phyloP scores from a whole-genome alignment of 768 basidiomycete species.

The Xerocomellus intermedius region DNA sequence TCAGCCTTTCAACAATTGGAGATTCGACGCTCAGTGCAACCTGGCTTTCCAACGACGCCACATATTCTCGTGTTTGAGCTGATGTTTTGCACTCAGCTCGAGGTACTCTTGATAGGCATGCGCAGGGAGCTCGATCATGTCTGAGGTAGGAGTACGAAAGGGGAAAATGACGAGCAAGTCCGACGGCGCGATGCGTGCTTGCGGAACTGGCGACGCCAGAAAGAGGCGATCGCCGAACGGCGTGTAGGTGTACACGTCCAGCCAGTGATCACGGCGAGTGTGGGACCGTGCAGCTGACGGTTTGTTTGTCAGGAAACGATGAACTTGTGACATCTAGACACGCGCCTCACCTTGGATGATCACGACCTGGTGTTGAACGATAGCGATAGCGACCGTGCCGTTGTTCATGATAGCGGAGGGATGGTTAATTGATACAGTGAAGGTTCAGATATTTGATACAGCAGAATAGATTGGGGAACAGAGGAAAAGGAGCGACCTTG shows the following conservation, averaged over 20 bases:
- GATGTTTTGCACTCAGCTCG: slow-evolving; percentile 50
- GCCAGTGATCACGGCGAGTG: slow-evolving; percentile 50
- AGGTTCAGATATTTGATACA: slow-evolving; percentile 21
- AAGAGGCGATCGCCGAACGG: slow-evolving; percentile 68
- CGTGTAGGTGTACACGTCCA: slow-evolving; percentile 65
- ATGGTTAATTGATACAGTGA: slow-evolving; percentile 15
- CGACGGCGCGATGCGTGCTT: slow-evolving; percentile 58
- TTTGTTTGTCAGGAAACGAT: slow-evolving; percentile 2
- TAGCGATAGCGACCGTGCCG: slow-evolving; percentile 64
- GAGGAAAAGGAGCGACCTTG: slow-evolving; percentile 5
- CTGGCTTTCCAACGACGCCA: slow-evolving; percentile 51
- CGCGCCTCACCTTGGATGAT: slow-evolving; percentile 57
- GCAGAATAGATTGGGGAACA: not conserved
- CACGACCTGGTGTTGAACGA: slow-evolving; percentile 67
- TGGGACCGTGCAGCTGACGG: slow-evolving; percentile 55
- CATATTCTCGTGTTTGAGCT: slow-evolving; percentile 55
- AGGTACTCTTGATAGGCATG: slow-evolving; percentile 58
- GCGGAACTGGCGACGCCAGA: slow-evolving; percentile 56
- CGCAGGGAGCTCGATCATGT: slow-evolving; percentile 65
- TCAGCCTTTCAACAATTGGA: not conserved
- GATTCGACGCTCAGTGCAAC: slow-evolving; percentile 10
- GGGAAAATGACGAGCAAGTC: slow-evolving; percentile 60
- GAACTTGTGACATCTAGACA: not conserved
- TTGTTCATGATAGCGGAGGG: slow-evolving; percentile 41
- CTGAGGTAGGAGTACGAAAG: slow-evolving; percentile 36